Evolutionary conservation across 164 flowering plant species (phyloP).

Genomic region (Aristolochia contorta): DNA sequence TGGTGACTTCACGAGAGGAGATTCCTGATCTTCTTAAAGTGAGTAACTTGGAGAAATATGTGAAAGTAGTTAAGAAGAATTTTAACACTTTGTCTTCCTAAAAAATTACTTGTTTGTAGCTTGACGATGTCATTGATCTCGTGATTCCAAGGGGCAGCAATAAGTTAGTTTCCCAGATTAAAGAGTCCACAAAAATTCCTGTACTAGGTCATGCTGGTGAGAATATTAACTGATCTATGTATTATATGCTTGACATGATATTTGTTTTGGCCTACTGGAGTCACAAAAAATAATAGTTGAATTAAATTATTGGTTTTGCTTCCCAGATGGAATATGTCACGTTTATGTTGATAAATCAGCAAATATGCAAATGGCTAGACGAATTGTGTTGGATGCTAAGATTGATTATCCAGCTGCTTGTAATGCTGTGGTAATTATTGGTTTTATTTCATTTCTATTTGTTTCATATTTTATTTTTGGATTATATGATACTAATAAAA

Average conservation of each 20-base stretch:
- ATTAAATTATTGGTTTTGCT: conserved; percentile 12
- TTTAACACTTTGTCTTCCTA: not conserved
- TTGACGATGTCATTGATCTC: conserved; percentile 98
- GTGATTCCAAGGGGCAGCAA: conserved; percentile 99
- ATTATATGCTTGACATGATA: not conserved
- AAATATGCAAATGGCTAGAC: conserved; percentile 64
- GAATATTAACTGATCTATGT: conserved; percentile 1
- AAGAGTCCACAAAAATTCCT: conserved; percentile 88
- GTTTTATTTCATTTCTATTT: not conserved
- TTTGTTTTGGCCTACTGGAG: not conserved
- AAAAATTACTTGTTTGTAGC: conserved; percentile 29
- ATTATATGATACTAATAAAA: not conserved
- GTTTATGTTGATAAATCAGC: conserved; percentile 91
- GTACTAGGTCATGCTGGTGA: conserved; percentile 99
- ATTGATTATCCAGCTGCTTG: conserved; percentile 97
- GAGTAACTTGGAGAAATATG: not conserved
- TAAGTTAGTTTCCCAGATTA: conserved; percentile 88
- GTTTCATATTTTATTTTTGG: not conserved
- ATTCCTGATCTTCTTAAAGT: conserved; percentile 97
- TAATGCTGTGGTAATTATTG: conserved; percentile 72
- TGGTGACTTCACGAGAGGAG: conserved; percentile 93
- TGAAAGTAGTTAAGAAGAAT: not conserved
- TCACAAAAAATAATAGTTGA: conserved; percentile 1
- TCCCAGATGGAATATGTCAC: conserved; percentile 96
- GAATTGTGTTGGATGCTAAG: conserved; percentile 82